Base-by-base conservation (phyloP, 768 basidiomycete genomes). In the Lentinula aciculospora region DNA sequence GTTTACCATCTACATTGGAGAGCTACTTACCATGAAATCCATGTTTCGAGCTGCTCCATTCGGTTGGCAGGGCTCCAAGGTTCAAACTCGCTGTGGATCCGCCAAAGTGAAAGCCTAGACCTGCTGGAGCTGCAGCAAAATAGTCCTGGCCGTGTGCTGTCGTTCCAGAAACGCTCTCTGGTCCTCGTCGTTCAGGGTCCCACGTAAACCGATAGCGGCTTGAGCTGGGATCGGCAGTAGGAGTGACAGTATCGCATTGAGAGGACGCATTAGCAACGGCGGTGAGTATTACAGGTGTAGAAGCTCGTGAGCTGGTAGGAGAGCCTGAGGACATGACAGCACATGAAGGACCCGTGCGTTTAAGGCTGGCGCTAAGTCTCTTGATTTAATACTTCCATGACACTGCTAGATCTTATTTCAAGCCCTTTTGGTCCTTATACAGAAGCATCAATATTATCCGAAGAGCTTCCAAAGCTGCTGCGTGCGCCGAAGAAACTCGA, bases 1-100 rank as follows among this genome's bases (percentile, higher is more conserved):
- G 54, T 45, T 19, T 32, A 40, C 5, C 39, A 42, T 45, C 28
- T 32, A 40, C 5, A 17, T 27, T 53, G 23, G 32, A 46, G 39
- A 40, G 25, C 27, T 28, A 71, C 82, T 57, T 68, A 91, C 93
- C 93, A 68, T 96, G 90, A 74, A 96, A 95, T 7, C 94, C 94
- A 63, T 92, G 87, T 45, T 81, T 84, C 15, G 87, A 76, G 67
- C 89, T 90, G 64, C 87, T 89, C 90, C 90, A 93, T 67, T 87
- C 82, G 25, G 75, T 67, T 0, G 85, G 83, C 34, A 85, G 69
- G 9, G 80, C 69, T 40, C 76, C 76, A 25, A 76, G 68, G 1
- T 77, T 74, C 29, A 85, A 76, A 53, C 73, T 75, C 8, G 77
- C 63, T 2, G 80, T 66, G 8, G 84, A 85, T 17, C 76, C 69